A percentile compares a stretch with the other conserved stretches of the same genome.
These are phyloP conservation scores for Malus hybrid DNA, from an alignment of 331 rosid genomes.

Conservation along the genomic window DNA sequence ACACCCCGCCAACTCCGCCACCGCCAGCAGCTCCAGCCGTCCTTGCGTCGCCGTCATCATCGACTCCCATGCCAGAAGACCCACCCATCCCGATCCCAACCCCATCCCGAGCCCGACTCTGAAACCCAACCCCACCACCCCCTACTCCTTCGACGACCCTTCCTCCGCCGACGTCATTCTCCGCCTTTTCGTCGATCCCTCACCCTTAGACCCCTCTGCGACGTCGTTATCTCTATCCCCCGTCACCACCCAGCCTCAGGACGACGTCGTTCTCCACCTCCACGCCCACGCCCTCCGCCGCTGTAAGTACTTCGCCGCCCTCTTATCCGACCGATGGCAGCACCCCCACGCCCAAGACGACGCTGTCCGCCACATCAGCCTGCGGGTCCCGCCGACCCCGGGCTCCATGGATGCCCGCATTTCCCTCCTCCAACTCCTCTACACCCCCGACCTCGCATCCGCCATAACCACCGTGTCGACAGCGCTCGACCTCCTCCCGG, in stretches of 20 bases:
- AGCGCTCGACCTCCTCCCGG: constrained; percentile 74
- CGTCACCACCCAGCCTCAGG: neutral
- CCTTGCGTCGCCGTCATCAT: constrained; percentile 24
- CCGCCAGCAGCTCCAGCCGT: constrained; percentile 15
- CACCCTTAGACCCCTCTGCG: constrained; percentile 23
- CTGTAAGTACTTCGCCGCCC: constrained; percentile 69
- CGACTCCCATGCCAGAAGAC: constrained; percentile 17
- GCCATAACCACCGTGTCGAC: constrained; percentile 31
- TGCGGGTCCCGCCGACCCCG: constrained; percentile 38
- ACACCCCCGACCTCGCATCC: constrained; percentile 39
- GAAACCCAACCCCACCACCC: neutral
- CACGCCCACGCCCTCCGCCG: constrained; percentile 68
- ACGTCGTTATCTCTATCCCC: constrained; percentile 1
- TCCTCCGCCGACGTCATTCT: constrained; percentile 67
- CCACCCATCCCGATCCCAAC: constrained; percentile 6
- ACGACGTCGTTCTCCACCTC: constrained; percentile 52
- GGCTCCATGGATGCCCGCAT: constrained; percentile 45
- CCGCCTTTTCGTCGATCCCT: constrained; percentile 44
- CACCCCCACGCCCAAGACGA: neutral
- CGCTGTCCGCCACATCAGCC: constrained; percentile 16
- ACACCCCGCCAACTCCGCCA: constrained; percentile 12
- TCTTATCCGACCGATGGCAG: constrained; percentile 77
- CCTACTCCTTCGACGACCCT: constrained; percentile 37
- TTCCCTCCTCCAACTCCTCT: constrained; percentile 59
- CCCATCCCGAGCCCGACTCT: neutral